Base-by-base conservation (phyloP, 176 grass and related monocot species). In the Ananas comosus region DNA sequence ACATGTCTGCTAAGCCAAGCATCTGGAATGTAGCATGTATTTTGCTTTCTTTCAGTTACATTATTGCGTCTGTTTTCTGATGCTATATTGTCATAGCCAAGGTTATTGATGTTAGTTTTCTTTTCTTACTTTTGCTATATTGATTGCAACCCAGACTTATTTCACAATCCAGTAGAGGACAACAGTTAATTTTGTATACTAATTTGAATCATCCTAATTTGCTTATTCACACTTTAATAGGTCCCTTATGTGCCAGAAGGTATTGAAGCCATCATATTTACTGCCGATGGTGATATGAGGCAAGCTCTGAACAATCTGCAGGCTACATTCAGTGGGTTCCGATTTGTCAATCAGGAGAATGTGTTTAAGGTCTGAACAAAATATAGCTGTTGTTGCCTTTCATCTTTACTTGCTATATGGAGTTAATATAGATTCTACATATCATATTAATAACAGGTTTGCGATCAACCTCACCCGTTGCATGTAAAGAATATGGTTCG, bases 241-340 rank as follows among this genome's bases (percentile, higher is more conserved):
- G 95, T 99, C 27, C 84, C 95, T 67, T 88, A 94, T 69, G 90
- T 91, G 75, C 82, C 87, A 64, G 90, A 99, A 76, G 90, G 90
- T 3, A 87, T 99, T 42, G 95, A 99, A 72, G 95, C 95, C 70
- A 90, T 99, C 57, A 99, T 99, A 57, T 91, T 99, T 78, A 99
- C 90, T 73, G 95, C 90, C 82, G 95, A 99, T 76, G 90, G 90
- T 64, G 95, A 99, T 70, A 93, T 99, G 95, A 91, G 95, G 33
- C 87, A 99, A 78, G 90, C 95, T 86, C 76, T 99, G 80, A 93
- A 99, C 75, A 93, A 94, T 67, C 79, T 94, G 77, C 95, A 94
- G 81, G 95, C 90, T 72, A 99, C 95, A 75, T 80, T 82, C 53
- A 88, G 95, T 76, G 95, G 90, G 23, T 94, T 99, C 17, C 80